Base-by-base conservation (phyloP, 305 asterid species). In the Plantago lanceolata region DNA sequence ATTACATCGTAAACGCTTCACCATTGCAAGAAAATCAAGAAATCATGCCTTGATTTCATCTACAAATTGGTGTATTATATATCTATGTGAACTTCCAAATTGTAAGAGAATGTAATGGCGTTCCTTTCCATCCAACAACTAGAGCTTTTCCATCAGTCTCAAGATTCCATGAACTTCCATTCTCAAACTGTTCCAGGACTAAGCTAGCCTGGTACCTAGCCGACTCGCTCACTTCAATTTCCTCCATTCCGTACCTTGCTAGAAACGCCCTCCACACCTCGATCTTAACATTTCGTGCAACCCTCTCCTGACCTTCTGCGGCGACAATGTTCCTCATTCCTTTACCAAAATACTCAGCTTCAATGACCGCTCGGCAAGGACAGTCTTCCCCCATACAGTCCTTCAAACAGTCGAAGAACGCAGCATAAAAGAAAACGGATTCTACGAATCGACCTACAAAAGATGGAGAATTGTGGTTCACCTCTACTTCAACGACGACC, bases 401-500 rank as follows among this genome's bases (percentile, higher is more conserved):
- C 56, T 82, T 84, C 43, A 82, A 40, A 68, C 87, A 80, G 59
- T 82, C 89, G 3, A 82, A 82, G 21, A 65, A 78, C 0, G 84
- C 81, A 24, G 78, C 64, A 56, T 71, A 80, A 43, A 69, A 82
- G 64, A 78, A 21, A 8, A 85, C 73, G 0, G 84, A 69, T 61
- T 82, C 92, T 14, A 56, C 67, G 69, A 85, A 85, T 13, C 89
- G 78, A 64, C 74, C 83, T 18, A 78, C 58, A 59, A 85, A 82
- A 6, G 79, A 70, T 7, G 82, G 82, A 2, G 92, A 82, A 71
- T 85, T 85, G 55, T 82, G 86, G 57, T 80, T 81, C 4, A 80
- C 92, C 74, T 85, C 89, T 4, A 82, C 88, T 70, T 85, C 92
- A 18, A 57, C 33, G 5, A 85, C 76, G 16, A 85, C 85, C 86